Evolutionary conservation across 352 stramenopile genomes (phyloP), one percentile per base, ranked within the genome.

Genomic region (Aphanomyces stellatus): DNA sequence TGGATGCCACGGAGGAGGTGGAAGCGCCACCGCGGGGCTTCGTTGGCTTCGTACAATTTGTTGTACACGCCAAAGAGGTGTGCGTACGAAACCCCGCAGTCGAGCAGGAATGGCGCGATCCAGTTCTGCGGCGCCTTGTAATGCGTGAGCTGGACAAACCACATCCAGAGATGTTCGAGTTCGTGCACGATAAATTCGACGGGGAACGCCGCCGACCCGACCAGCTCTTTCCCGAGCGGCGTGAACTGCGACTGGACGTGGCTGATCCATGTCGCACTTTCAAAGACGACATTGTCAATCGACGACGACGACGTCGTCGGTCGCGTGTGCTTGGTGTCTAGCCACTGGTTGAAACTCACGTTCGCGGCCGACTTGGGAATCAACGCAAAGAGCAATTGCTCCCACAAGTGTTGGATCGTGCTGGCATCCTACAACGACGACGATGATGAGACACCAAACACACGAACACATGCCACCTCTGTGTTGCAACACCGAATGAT

Each of bases 401-500:
- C 48, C 60, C 60, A 67, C 81, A 42, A 80, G 77, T 30, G 78
- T 72, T 33, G 90, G 79, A 65, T 75, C 84, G 71, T 92, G 76
- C 34, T 87, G 73, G 15, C 79, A 66, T 31, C 85, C 86, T 85
- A 92, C 4, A 91, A 91, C 19, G 74, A 73, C 83, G 83, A 92
- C 27, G 91, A 63, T 31, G 72, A 69, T 25, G 76, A n/a, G n/a
- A n/a, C n/a, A n/a, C n/a, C n/a, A n/a, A n/a, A n/a, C n/a, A n/a
- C n/a, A n/a, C n/a, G n/a, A n/a, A n/a, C n/a, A n/a, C n/a, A n/a
- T 0, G 73, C 73, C 62, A 93, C 86, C 62, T 95, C 84, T 2
- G 86, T 93, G 62, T 92, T 84, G 71, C 86, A 95, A 37, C 80
- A 72, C 56, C 91, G 81, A 53, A 95, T 92, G 56, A 95, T 93